These are phyloP conservation scores for Herpetomonas samuelpessoai DNA, from an alignment of 208 protist genomes.

Conservation along the genomic window DNA sequence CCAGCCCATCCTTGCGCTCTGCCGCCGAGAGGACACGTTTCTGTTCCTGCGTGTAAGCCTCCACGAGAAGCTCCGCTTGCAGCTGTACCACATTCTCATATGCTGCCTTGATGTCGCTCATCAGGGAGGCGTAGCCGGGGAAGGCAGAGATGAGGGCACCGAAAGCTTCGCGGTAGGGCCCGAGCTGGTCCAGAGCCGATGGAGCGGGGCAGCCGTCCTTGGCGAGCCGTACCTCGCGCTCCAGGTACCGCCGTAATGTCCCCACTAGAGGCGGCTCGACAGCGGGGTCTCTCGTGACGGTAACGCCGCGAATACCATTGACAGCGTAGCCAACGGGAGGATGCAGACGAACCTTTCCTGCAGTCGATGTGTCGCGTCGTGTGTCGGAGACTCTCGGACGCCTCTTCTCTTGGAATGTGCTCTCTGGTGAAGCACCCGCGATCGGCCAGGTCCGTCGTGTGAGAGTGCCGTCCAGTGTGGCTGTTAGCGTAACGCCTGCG, in stretches of 20 bases:
- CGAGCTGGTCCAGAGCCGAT: conserved; percentile 43
- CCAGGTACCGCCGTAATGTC: conserved; percentile 39
- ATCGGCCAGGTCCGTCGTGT: neutral
- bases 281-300: conserved; percentile 8
- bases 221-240: conserved; percentile 30
- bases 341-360: too few species aligned
- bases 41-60: conserved; percentile 28
- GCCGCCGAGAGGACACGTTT: conserved; percentile 16
- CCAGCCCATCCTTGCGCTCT: conserved; percentile 20
- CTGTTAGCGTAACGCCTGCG: neutral
- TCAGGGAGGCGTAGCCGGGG: conserved; percentile 56
- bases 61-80: conserved; percentile 62
- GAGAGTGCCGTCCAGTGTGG: neutral
- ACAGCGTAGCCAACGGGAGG: too few species aligned
- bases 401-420: neutral
- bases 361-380: too few species aligned
- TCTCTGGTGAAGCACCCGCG: too few species aligned
- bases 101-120: conserved; percentile 67
- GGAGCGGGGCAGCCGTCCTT: conserved; percentile 10
- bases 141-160: conserved; percentile 60
- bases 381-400: too few species aligned
- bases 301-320: conserved; percentile 1
- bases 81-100: conserved; percentile 83
- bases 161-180: conserved; percentile 77
- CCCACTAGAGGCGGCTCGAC: conserved; percentile 20